A percentile compares a stretch with the other conserved stretches of the same genome.
Evolutionary conservation across 257 asterid genomes (phyloP).

Genomic region (Capsicum pubescens): DNA sequence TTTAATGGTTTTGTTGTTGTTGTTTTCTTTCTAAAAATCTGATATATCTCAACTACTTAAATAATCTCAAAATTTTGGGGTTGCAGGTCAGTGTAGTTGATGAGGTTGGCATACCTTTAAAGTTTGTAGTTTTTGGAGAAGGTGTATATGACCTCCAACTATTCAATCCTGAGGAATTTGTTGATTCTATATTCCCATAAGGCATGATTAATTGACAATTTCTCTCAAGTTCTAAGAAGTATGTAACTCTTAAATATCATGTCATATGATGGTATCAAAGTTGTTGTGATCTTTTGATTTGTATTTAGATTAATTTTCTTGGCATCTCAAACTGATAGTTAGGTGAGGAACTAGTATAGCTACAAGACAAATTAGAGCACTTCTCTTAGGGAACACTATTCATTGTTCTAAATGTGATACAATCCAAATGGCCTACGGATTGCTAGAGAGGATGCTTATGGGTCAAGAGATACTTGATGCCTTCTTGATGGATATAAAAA

Average conservation of each 20-base stretch:
- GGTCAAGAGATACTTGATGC: no score
- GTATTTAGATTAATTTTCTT: neutral
- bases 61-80: neutral
- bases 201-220: constrained; percentile 8
- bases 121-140: constrained; percentile 95
- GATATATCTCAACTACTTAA: neutral
- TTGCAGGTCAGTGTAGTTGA: constrained; percentile 91
- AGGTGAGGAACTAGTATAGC: neutral
- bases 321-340: neutral
- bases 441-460: no score
- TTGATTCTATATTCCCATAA: constrained; percentile 87
- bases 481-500: no score
- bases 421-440: no score
- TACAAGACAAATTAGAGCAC: neutral
- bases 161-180: constrained; percentile 84
- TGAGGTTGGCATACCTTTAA: constrained; percentile 93
- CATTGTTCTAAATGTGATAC: neutral
- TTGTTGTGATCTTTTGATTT: neutral
- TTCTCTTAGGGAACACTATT: neutral
- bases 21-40: neutral
- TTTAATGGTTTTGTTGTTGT: neutral
- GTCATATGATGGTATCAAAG: neutral
- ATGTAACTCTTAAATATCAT: neutral
- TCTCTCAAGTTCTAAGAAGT: constrained; percentile 9
- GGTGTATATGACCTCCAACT: constrained; percentile 87